Conservation (phyloP, 2,329 filamentous ascomycete genomes). For the Verticillium albo-atrum region DNA sequence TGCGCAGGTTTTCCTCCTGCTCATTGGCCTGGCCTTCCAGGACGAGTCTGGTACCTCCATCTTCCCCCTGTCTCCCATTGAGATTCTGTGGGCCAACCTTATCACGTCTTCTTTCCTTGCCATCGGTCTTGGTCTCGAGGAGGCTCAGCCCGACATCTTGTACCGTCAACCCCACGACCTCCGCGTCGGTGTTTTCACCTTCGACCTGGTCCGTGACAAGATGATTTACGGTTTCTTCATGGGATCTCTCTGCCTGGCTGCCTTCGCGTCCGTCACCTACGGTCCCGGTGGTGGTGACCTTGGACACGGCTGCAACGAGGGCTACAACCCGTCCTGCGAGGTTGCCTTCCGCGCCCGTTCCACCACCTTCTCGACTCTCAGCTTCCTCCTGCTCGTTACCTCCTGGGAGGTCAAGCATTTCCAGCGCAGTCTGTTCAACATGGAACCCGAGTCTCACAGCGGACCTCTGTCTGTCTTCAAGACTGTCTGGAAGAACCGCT, state of each 20-base stretch:
- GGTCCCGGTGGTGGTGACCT: constrained; percentile 43
- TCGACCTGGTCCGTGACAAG: constrained; percentile 62
- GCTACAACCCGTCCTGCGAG: constrained; percentile 44
- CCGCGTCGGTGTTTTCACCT: constrained; percentile 56
- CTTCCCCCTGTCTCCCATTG: constrained; percentile 66
- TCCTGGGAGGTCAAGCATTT: constrained; percentile 74
- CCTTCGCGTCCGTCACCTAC: constrained; percentile 59
- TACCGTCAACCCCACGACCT: constrained; percentile 59
- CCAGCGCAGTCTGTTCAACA: constrained; percentile 63
- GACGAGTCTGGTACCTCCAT: constrained; percentile 55
- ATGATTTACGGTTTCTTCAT: constrained; percentile 62
- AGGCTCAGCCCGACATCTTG: constrained; percentile 64
- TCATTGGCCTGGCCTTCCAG: constrained; percentile 67
- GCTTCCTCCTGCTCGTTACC: constrained; percentile 63
- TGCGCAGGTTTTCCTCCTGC: constrained; percentile 63
- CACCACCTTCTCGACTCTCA: constrained; percentile 65
- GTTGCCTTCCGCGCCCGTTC: constrained; percentile 61
- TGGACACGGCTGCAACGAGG: constrained; percentile 54
- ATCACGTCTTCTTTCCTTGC: constrained; percentile 68
- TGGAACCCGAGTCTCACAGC: constrained; percentile 49
- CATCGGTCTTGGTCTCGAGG: constrained; percentile 67
- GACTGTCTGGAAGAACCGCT: constrained; percentile 66
- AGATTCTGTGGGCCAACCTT: constrained; percentile 75
- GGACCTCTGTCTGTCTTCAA: constrained; percentile 47
- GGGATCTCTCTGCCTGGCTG: constrained; percentile 55